Conservation (phyloP, 345 rosid genomes). For the Rhodamnia argentea region DNA sequence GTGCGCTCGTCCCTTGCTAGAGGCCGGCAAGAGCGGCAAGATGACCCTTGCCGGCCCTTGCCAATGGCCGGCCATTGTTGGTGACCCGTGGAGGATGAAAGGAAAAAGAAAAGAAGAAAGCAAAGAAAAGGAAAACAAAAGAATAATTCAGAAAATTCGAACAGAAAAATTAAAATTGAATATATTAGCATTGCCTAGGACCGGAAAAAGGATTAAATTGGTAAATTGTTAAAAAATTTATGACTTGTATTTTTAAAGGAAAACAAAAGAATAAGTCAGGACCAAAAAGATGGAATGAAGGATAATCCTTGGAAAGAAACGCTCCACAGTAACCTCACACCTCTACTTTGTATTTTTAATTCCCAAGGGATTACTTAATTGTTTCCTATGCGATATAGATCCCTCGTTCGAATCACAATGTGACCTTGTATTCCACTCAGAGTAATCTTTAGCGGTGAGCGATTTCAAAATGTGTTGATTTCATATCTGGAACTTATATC, state of each 20-base stretch:
- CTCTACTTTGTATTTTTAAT: background rate
- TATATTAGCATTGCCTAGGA: background rate
- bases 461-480: too few relatives aligned
- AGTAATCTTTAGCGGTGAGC: background rate
- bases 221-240: background rate
- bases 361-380: background rate
- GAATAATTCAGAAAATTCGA: background rate
- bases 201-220: rapidly evolving
- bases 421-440: background rate
- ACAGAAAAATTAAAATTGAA: background rate
- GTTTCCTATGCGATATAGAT: background rate
- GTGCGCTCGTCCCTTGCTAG: background rate
- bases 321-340: background rate
- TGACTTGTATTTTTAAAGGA: too few relatives aligned
- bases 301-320: background rate
- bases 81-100: background rate
- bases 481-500: too few relatives aligned
- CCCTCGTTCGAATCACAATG: background rate
- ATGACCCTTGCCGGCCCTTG: background rate
- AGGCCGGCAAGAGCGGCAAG: rapidly evolving
- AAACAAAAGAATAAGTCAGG: too few relatives aligned
- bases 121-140: background rate
- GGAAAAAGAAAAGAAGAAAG: background rate
- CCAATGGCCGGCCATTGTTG: background rate
- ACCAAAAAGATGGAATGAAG: too few relatives aligned